A percentile compares a stretch with the other conserved stretches of the same genome.
phyloP scores from a whole-genome alignment of 352 stramenopile species.

The Pythium brassicae region DNA sequence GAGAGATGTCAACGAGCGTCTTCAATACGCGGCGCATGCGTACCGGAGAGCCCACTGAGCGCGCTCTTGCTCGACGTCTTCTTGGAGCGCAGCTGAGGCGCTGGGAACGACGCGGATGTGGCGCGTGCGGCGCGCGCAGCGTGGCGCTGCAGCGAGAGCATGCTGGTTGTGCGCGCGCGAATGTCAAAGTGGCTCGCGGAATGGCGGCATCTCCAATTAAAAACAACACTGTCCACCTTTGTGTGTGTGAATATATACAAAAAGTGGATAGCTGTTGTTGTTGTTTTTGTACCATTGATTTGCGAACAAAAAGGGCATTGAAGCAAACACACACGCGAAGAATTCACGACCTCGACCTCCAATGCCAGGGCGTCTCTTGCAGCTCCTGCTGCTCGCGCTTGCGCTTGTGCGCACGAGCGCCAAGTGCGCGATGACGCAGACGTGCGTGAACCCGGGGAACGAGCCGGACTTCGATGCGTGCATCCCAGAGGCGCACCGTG shows the following conservation, averaged over 20 bases:
- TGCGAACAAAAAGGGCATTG: neutral
- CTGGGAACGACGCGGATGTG: neutral
- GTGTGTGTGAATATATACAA: too few species aligned
- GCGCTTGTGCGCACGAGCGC: constrained; percentile 1
- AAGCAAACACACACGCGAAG: constrained; percentile 3
- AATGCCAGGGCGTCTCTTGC: neutral
- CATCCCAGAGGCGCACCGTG: constrained; percentile 58
- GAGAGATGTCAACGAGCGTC: too few species aligned
- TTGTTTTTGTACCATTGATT: too few species aligned
- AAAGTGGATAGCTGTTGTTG: too few species aligned
- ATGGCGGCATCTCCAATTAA: neutral
- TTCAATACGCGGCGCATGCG: neutral
- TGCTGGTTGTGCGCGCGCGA: neutral
- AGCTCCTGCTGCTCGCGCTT: neutral
- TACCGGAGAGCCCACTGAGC: constrained; percentile 5
- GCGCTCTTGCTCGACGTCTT: constrained; percentile 16
- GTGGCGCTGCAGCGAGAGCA: constrained; percentile 4
- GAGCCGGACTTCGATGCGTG: constrained; percentile 64
- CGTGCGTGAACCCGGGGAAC: constrained; percentile 70
- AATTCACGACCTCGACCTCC: neutral
- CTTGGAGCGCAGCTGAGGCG: constrained; percentile 12
- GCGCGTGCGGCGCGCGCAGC: constrained; percentile 1
- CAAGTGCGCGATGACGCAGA: constrained; percentile 78
- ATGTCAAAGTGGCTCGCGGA: neutral
- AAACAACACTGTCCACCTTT: too few species aligned